phyloP scores from a whole-genome alignment of 345 rosid species.

The Boechera divaricarpa region DNA sequence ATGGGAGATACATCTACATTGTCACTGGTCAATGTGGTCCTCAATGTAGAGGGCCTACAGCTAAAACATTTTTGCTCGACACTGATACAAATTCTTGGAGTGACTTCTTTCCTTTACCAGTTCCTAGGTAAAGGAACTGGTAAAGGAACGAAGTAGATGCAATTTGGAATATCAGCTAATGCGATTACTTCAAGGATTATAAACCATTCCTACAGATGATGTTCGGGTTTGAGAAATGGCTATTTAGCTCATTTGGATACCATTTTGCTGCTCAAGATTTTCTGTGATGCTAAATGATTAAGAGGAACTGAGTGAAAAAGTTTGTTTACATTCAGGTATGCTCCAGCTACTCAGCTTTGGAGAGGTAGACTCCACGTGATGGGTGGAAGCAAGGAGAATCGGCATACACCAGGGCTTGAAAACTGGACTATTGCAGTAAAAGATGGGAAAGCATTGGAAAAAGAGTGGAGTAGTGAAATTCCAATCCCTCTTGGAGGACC shows the following conservation, averaged over 20 bases:
- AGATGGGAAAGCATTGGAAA: slow-evolving; percentile 83
- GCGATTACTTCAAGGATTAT: background rate
- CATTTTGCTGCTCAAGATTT: slow-evolving; percentile 5
- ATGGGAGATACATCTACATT: slow-evolving; percentile 83
- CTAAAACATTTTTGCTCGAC: slow-evolving; percentile 81
- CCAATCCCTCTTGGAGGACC: slow-evolving; percentile 99
- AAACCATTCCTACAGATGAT: background rate
- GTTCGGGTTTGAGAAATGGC: background rate
- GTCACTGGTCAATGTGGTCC: slow-evolving; percentile 96
- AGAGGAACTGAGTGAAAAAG: slow-evolving; percentile 17
- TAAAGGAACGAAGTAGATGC: background rate
- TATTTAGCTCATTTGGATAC: background rate
- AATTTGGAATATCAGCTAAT: background rate
- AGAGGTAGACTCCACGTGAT: slow-evolving; percentile 98
- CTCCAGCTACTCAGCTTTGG: slow-evolving; percentile 98
- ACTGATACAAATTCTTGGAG: slow-evolving; percentile 83
- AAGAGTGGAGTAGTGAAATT: slow-evolving; percentile 87
- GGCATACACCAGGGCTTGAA: slow-evolving; percentile 84
- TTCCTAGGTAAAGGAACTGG: slow-evolving; percentile 66
- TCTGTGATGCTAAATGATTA: slow-evolving; percentile 1
- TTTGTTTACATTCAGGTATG: slow-evolving; percentile 64
- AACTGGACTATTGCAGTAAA: slow-evolving; percentile 95
- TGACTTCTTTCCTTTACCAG: slow-evolving; percentile 72
- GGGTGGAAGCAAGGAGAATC: slow-evolving; percentile 97
- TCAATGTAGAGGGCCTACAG: slow-evolving; percentile 91